phyloP scores from a whole-genome alignment of 441 rosid species.

The Adansonia rubrostipa region DNA sequence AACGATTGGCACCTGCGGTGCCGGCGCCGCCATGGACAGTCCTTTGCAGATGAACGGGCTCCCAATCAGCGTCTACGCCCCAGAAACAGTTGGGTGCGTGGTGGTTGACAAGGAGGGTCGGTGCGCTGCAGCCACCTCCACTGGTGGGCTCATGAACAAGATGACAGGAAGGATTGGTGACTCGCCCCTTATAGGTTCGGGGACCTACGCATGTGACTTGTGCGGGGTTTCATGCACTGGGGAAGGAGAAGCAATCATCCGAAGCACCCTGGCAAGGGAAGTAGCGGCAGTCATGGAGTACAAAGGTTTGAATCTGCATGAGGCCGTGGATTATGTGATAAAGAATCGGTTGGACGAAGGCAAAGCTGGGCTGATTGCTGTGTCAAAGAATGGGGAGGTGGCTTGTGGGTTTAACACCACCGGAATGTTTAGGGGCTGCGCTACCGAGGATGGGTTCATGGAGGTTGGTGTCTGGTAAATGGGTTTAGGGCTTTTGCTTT shows the following conservation, averaged over 20 bases:
- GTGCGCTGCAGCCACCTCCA: constrained; percentile 93
- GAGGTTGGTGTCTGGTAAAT: constrained; percentile 68
- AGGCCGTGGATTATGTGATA: constrained; percentile 79
- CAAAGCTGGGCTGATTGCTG: constrained; percentile 72
- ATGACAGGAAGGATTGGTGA: constrained; percentile 87
- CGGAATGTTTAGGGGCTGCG: constrained; percentile 74
- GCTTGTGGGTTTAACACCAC: constrained; percentile 60
- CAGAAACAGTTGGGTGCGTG: constrained; percentile 92
- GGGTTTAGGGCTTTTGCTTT: background rate
- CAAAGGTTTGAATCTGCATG: constrained; percentile 73
- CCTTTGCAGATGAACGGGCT: constrained; percentile 83
- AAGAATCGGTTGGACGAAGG: constrained; percentile 79
- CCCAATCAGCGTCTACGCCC: constrained; percentile 80
- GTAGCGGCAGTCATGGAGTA: constrained; percentile 97
- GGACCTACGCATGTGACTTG: constrained; percentile 81
- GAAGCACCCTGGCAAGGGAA: constrained; percentile 83
- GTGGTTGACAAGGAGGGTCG: constrained; percentile 84
- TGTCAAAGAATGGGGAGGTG: constrained; percentile 66
- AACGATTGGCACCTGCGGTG: constrained; percentile 51
- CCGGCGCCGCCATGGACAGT: constrained; percentile 54
- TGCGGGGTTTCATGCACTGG: constrained; percentile 94
- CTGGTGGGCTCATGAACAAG: constrained; percentile 94
- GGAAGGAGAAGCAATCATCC: constrained; percentile 94
- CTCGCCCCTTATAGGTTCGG: constrained; percentile 90
- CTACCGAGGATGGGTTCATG: constrained; percentile 64